Evolutionary conservation across 768 basidiomycete species (phyloP).

Genomic region (Erythrobasidium yunnanense): DNA sequence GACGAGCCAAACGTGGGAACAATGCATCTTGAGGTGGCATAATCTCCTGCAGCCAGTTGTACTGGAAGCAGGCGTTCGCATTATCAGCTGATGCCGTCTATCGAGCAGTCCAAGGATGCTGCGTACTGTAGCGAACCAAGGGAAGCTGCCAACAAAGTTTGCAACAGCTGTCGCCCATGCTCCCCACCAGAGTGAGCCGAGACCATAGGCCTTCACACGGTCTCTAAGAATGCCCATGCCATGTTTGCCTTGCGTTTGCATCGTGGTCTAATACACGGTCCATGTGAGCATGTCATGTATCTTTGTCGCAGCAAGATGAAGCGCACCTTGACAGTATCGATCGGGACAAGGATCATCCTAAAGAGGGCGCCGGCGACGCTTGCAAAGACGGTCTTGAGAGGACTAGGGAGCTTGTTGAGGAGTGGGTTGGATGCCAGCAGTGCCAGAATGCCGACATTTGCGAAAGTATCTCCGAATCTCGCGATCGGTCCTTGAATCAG

Average conservation of each 20-base stretch:
- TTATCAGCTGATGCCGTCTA: too few relatives aligned
- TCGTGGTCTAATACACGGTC: conserved; percentile 55
- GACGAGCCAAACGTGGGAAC: conserved; percentile 58
- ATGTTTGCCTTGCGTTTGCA: conserved; percentile 74
- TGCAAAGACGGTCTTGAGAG: conserved; percentile 55
- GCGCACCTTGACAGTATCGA: conserved; percentile 62
- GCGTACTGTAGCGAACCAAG: conserved; percentile 52
- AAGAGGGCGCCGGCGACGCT: conserved; percentile 69
- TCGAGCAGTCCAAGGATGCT: not conserved
- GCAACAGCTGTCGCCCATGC: conserved; percentile 55
- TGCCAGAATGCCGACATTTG: conserved; percentile 82
- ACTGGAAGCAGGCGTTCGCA: conserved; percentile 1
- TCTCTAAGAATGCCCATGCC: conserved; percentile 58
- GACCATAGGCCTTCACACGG: conserved; percentile 47
- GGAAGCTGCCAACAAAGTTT: conserved; percentile 85
- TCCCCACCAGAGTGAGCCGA: conserved; percentile 34
- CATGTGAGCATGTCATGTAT: not conserved
- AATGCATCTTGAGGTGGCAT: conserved; percentile 46
- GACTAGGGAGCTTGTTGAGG: conserved; percentile 20
- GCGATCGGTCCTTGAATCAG: conserved; percentile 59
- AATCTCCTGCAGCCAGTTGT: conserved; percentile 28
- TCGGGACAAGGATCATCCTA: conserved; percentile 79
- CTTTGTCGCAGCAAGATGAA: not conserved
- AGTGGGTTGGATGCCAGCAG: conserved; percentile 60
- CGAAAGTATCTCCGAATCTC: conserved; percentile 87